Conservation (phyloP, 768 basidiomycete species). For the Clitopilus passeckerianus region DNA sequence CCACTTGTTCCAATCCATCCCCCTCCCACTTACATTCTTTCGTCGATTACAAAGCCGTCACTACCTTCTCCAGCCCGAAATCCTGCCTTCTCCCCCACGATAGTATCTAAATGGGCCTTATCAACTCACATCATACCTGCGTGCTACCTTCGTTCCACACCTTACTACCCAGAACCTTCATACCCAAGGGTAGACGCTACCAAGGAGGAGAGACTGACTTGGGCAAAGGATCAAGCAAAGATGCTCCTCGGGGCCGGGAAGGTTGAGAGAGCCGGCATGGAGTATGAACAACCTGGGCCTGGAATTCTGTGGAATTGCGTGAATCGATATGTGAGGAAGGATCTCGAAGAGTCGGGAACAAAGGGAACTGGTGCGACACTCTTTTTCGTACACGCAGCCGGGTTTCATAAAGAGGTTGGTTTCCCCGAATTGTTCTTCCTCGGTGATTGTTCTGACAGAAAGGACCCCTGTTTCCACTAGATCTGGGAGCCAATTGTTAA, state of each 20-base stretch:
- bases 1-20: too few relatives aligned
- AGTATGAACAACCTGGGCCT: conserved; percentile 34
- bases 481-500: conserved; percentile 73
- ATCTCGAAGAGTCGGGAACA: too few relatives aligned
- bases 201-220: conserved; percentile 28
- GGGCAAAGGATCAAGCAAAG: conserved; percentile 15
- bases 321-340: conserved; percentile 60
- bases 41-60: too few relatives aligned
- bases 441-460: background rate
- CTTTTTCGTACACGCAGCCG: conserved; percentile 80
- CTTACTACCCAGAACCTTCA: conserved; percentile 30
- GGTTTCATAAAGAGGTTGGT: conserved; percentile 80
- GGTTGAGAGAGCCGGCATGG: conserved; percentile 24
- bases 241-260: conserved; percentile 17
- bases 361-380: conserved; percentile 55
- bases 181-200: conserved; percentile 21
- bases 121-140: conserved; percentile 57
- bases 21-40: too few relatives aligned
- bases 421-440: background rate
- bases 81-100: conserved; percentile 24
- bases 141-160: conserved; percentile 42
- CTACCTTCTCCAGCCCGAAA: conserved; percentile 34
- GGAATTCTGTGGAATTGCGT: conserved; percentile 69
- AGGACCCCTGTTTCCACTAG: conserved; percentile 28
- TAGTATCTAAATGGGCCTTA: conserved; percentile 25